Base-by-base conservation (phyloP, 345 rosid genomes). In the Durio zibethinus region DNA sequence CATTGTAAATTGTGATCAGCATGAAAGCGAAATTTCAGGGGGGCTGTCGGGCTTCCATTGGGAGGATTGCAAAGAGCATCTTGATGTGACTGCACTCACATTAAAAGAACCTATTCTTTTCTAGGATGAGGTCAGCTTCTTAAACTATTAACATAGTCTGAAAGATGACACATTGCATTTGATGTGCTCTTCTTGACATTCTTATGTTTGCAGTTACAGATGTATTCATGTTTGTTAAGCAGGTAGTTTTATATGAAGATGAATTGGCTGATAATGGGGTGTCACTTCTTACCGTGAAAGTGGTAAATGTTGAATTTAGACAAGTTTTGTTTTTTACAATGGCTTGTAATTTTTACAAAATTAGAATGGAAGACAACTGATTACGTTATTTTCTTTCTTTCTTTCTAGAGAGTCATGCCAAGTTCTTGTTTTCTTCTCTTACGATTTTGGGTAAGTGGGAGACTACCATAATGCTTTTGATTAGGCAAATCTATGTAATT, bases 171-270 rank as follows among this genome's bases (percentile, higher is more conserved):
- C 43, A 65, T 2, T 33, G 48, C 36, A 65, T 77, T 82, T 50
- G 57, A 27, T 15, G 35, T 9, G 60, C 67, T 65, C 21, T 76
- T 78, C 52, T 18, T 56, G 21, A 27, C 35, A 52, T 62, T 68
- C 67, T 15, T 48, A 27, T 78, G 40, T 54, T 15, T 71, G 69
- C 9, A 57, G 64, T 75, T 76, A 75, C 36, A 14, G 77, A 78
- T 47, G 62, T 79, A 61, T 20, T 84, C 65, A 74, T 65, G 77
- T 68, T 73, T 50, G 57, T 45, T 40, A 52, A 79, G 76, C 88
- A 94, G 99, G 96, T 93, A 36, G 89, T 95, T 80, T 83, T 96
- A 83, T 96, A 96, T 76, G 98, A 96, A 90, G 99, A 93, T 85
- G 98, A 96, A 83, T 86, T 96, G 71, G 97, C 98, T 79, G 98